Conservation (phyloP, 1,284 basidiomycete species). For the Trametes versicolor region DNA sequence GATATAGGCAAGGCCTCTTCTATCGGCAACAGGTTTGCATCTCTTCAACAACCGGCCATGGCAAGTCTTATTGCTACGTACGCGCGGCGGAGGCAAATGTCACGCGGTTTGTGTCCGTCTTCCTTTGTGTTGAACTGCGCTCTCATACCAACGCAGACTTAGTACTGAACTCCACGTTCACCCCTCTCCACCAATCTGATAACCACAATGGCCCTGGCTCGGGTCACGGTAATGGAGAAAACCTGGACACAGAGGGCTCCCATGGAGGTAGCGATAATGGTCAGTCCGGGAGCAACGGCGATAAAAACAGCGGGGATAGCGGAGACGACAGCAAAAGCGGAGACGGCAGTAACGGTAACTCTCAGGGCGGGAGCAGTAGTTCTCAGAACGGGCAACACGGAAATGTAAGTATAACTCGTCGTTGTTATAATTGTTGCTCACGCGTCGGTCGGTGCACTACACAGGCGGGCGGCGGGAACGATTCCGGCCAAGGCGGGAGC, state of each 20-base stretch:
- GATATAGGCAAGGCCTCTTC: background rate
- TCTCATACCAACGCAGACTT: background rate
- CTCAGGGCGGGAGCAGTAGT: background rate
- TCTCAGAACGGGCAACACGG: background rate
- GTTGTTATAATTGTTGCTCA: background rate
- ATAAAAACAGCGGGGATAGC: background rate
- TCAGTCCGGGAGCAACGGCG: background rate
- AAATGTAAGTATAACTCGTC: background rate
- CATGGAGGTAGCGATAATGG: background rate
- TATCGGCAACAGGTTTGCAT: constrained; percentile 10
- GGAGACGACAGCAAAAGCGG: background rate
- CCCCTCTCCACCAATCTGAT: background rate
- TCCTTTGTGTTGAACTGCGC: background rate
- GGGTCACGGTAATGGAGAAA: background rate
- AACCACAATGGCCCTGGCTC: background rate
- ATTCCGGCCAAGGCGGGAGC: background rate
- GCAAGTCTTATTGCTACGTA: background rate
- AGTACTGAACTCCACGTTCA: background rate
- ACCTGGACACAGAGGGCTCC: background rate
- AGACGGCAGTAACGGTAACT: background rate
- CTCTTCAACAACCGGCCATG: background rate
- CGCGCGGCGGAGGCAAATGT: constrained; percentile 10
- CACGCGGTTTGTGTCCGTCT: background rate
- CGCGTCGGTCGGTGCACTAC: no score
- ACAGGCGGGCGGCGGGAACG: background rate